Evolutionary conservation across 1,284 basidiomycete species (phyloP), one percentile per base, ranked within the genome.

Genomic region (Stereum hirsutum): DNA sequence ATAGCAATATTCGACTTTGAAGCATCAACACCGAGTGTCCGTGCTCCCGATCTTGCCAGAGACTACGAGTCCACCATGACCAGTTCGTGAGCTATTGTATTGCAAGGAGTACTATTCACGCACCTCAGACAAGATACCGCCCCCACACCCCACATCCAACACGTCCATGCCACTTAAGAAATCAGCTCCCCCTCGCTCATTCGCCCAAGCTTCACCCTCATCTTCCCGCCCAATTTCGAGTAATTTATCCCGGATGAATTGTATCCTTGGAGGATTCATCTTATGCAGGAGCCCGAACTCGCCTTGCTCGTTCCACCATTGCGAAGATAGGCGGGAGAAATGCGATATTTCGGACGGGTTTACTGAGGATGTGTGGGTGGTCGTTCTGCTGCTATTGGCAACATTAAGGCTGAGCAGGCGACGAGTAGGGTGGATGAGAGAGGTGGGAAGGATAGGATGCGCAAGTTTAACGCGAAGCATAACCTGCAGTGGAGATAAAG

Each of bases 261-360:
- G 77, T 53, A 94, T 77, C 27, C 96, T 74, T 10, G 85, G 74
- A 1, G 92, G 91, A 63, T 99, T 99, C 95, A 99, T 98, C 55
- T 81, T 79, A 61, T 99, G 96, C 26, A 99, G 66, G 30, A 95
- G 69, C 2, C 71, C 75, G 57, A 97, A 96, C 61, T 98, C 94
- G 52, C 95, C 94, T 24, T 72, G 72, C 57, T 96, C 90, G 61
- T 97, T 83, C 96, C 96, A 99, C 96, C 96, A 99, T 57, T 88
- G 74, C 20, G 88, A 82, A 0, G 92, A 92, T 1, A 99, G 78
- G 27, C 77, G 75, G 4, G 93, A 93, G 62, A 99, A 99, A 61
- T 94, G 91, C 0, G 86, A 82, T 42, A 99, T 88, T 62, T 98
- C 94, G 42, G 74, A 73, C 1, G 72, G 57, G 57, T 94, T 94